These are phyloP conservation scores for Jaltomata sinuosa DNA, from an alignment of 257 asterid species.

Conservation along the genomic window DNA sequence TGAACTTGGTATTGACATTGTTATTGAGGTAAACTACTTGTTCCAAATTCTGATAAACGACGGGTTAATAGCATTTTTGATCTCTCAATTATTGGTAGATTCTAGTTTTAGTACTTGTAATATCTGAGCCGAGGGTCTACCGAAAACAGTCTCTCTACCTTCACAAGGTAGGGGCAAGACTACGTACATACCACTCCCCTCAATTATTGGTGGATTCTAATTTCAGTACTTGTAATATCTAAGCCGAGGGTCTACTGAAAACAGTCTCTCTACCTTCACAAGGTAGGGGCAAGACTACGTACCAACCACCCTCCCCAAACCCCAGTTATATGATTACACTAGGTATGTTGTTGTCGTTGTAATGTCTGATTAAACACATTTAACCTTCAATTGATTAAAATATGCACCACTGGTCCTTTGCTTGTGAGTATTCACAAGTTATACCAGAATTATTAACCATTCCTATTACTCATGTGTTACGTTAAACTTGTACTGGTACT, in stretches of 20 bases:
- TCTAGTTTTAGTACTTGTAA: neutral
- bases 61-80: neutral
- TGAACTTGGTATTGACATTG: conserved; percentile 85
- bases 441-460: neutral
- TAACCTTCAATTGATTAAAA: neutral
- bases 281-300: neutral
- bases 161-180: neutral
- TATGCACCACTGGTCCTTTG: no score
- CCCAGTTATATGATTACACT: neutral
- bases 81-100: neutral
- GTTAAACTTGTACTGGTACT: neutral
- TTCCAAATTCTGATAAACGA: neutral
- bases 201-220: neutral
- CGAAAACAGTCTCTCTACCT: neutral
- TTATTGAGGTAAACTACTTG: conserved; percentile 51
- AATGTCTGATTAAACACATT: neutral
- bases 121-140: neutral
- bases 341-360: neutral
- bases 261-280: neutral
- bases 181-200: neutral
- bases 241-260: neutral
- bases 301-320: neutral
- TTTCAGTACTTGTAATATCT: neutral
- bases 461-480: neutral
- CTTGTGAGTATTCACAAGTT: neutral